Evolutionary conservation across 257 asterid genomes (phyloP).

Genomic region (Solanum peruvianum): DNA sequence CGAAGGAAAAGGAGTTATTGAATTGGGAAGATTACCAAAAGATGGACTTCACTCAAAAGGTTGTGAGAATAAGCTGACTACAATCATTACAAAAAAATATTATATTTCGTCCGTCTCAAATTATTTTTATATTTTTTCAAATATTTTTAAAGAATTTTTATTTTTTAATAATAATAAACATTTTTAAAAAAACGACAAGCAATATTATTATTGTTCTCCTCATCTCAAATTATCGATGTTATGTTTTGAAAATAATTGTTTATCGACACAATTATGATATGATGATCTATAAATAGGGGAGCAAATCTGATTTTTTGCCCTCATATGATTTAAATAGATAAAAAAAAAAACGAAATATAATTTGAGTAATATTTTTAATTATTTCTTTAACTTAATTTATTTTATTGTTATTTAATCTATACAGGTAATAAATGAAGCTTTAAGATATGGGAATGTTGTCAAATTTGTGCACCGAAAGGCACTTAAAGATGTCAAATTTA

Average conservation of each 20-base stretch:
- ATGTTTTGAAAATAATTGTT: no score
- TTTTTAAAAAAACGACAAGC: no score
- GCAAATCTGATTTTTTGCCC: not conserved
- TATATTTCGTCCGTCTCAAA: not conserved
- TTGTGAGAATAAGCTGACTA: constrained; percentile 2
- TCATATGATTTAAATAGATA: no score
- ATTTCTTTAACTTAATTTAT: not conserved
- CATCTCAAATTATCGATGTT: no score
- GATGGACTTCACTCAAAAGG: constrained; percentile 64
- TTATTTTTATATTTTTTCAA: not conserved
- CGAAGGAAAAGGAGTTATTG: constrained; percentile 41
- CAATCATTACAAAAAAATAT: not conserved
- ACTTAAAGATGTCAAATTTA: constrained; percentile 59
- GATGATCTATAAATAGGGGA: not conserved
- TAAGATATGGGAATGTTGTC: constrained; percentile 76
- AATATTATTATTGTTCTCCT: no score
- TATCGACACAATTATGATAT: no score
- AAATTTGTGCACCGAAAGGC: constrained; percentile 92
- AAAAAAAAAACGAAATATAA: not conserved
- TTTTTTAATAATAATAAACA: no score
- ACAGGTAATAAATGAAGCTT: constrained; percentile 82
- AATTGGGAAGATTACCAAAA: constrained; percentile 65
- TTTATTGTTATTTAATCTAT: not conserved
- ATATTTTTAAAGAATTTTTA: no score
- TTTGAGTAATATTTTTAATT: not conserved